Base-by-base conservation (phyloP, 1,139 yeast species). In the Meyerozyma athensensis region DNA sequence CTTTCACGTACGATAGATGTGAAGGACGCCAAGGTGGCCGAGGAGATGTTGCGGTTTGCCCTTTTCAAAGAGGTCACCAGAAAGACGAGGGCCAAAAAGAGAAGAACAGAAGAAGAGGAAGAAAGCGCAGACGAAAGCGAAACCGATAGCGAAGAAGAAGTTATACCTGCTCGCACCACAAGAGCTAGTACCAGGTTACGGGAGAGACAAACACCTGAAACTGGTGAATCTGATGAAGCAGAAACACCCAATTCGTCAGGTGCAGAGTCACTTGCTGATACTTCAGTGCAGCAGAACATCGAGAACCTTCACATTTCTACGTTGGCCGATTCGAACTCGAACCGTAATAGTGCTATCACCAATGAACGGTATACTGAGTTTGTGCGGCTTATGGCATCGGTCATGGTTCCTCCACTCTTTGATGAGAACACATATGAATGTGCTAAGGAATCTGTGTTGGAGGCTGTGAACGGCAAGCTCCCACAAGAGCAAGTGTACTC, bases 1-100 rank as follows among this genome's bases (percentile, higher is more conserved):
- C 69, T 92, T 39, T 84, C 96, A 18, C 77, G 77, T 49, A 71
- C 77, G 3, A 82, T 92, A 16, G 87, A 83, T 30, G 76, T 76
- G 21, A 73, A 72, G 45, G 99, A 92, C 61, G 96, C 97, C 2
- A 68, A 74, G 46, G 82, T 86, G 32, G 98, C 99, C 3, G 94
- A 87, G 49, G 85, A 83, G 49, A 61, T 94, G 52, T 68, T 92
- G 48, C 74, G 95, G 53, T 92, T 77, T 59, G 94, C 98, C 1
- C 67, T 94, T 48, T 85, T 90, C 69, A 84, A 83, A 55, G 95
- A 86, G 56, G 78, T 81, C 5, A 63, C 75, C 30, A 67, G 61
- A 46, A 66, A 62, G 44, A 39, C 53, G 21, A 52, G 47, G 52
- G 45, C 55, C 33, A 62, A 61, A 60, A 63, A 63, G 56, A 65